Evolutionary conservation across 306 rosid species (phyloP).

Genomic region (Oemleria cerasiformis): DNA sequence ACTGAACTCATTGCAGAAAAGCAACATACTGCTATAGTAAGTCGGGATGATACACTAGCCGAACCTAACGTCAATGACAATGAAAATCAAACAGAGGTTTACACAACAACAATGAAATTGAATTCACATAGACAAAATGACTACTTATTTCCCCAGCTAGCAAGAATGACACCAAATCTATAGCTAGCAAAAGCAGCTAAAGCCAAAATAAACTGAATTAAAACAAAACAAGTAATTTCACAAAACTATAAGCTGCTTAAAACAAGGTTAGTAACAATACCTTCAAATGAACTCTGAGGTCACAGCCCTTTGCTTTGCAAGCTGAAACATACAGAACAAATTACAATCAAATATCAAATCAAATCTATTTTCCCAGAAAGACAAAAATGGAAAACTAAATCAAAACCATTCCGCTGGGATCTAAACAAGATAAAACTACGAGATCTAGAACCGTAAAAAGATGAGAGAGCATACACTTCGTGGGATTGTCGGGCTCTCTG

Average conservation of each 20-base stretch:
- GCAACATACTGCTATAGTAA: not conserved
- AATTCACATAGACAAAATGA: no score
- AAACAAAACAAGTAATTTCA: not conserved
- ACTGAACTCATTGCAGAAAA: not conserved
- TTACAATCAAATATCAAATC: not conserved
- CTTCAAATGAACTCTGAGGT: slow-evolving; percentile 94
- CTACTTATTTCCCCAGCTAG: no score
- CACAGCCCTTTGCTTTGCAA: slow-evolving; percentile 92
- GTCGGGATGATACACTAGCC: not conserved
- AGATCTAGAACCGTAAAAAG: not conserved
- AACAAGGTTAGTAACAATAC: slow-evolving; percentile 25
- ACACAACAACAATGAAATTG: no score
- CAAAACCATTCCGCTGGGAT: not conserved
- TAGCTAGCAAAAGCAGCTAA: not conserved
- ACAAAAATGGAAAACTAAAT: not conserved
- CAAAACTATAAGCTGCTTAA: not conserved
- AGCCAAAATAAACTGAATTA: not conserved
- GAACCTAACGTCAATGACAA: no score
- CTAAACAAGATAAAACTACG: not conserved
- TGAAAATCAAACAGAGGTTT: no score
- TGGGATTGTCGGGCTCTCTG: slow-evolving; percentile 81
- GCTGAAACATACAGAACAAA: slow-evolving; percentile 38
- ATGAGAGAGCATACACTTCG: slow-evolving; percentile 54
- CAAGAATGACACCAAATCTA: no score
- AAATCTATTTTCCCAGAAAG: not conserved